Base-by-base conservation (phyloP, 192 early-diverging fungal species). In the Allomyces macrogynus region DNA sequence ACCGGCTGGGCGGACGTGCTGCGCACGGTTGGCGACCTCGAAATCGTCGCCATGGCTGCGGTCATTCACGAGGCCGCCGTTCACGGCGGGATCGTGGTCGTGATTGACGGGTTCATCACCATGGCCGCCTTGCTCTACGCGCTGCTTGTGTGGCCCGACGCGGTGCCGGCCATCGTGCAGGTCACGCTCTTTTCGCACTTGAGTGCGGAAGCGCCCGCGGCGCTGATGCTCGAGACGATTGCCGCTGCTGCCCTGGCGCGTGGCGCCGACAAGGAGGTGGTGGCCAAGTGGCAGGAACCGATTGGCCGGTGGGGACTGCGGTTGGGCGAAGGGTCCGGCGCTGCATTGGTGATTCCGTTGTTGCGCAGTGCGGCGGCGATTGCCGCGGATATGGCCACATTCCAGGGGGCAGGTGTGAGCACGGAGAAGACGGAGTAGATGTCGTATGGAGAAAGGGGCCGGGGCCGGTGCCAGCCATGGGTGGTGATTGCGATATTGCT, bases 41-140 rank as follows among this genome's bases (percentile, higher is more conserved):
- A 71, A 61, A 70, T 71, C 24, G 64, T 64, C 8, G 69, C 70
- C 23, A 71, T 71, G 68, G 61, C 27, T 5, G 62, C 40, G 18
- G 64, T 32, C 12, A 60, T 65, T 9, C 64, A 54, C 60, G 69
- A 63, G 14, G 43, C 64, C 18, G 67, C 63, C 3, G 24, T 27
- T 3, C 20, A 14, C 49, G 12, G 16, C 3, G 12, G 16, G 49
- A 44, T 57, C 24, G 61, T 62, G 1, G 63, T 71, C 16, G 18
- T 71, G 10, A 64, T 71, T 10, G 70, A 71, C 26, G 70, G 70
- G 18, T 70, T 71, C 43, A 69, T 71, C 18, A 60, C 67, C 60
- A 44, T 26, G 24, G 70, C 60, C 5, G 67, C 70, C 24, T 71
- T 65, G 25, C 63, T 71, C 3, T 65, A 42, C 22, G 70, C 70